Conservation (phyloP, 23 red algal species). For the Gracilaria domingensis region DNA sequence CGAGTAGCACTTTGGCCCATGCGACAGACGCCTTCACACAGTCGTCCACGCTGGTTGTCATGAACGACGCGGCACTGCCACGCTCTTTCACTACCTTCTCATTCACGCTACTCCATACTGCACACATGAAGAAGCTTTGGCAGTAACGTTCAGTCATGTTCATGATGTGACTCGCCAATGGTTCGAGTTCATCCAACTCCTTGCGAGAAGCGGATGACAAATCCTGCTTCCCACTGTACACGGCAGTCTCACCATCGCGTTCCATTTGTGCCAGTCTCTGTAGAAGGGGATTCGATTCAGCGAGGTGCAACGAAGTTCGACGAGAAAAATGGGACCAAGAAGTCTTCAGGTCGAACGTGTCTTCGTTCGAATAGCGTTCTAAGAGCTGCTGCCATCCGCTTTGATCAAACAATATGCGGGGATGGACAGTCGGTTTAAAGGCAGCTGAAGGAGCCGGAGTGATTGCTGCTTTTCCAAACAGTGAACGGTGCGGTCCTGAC, state of each 20-base stretch:
- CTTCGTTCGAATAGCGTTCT: constrained; percentile 22
- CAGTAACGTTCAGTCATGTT: not conserved
- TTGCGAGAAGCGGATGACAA: not conserved
- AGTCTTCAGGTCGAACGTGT: constrained; percentile 7
- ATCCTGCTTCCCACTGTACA: not conserved
- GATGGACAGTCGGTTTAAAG: constrained; percentile 24
- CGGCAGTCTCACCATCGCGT: not conserved
- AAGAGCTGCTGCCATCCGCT: constrained; percentile 30
- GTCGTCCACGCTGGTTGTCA: not conserved
- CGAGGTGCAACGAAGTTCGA: not conserved
- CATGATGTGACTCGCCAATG: constrained; percentile 20
- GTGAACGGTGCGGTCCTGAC: not conserved
- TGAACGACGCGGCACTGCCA: not conserved
- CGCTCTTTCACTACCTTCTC: constrained; percentile 11
- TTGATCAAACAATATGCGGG: constrained; percentile 25
- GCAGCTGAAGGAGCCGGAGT: constrained; percentile 49
- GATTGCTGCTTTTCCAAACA: constrained; percentile 30
- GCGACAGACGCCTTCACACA: constrained; percentile 39
- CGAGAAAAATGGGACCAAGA: constrained; percentile 41
- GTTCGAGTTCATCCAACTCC: constrained; percentile 13
- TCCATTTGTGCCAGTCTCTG: constrained; percentile 23
- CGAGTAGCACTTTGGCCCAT: constrained; percentile 49
- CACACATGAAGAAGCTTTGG: constrained; percentile 47
- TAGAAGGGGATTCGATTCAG: not conserved
- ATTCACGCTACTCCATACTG: constrained; percentile 44